Percentiles rank a stretch among this genome's conserved stretches.
These are phyloP conservation scores for Aspergillus ustus DNA, from an alignment of 2,329 filamentous ascomycete genomes.

Conservation along the genomic window DNA sequence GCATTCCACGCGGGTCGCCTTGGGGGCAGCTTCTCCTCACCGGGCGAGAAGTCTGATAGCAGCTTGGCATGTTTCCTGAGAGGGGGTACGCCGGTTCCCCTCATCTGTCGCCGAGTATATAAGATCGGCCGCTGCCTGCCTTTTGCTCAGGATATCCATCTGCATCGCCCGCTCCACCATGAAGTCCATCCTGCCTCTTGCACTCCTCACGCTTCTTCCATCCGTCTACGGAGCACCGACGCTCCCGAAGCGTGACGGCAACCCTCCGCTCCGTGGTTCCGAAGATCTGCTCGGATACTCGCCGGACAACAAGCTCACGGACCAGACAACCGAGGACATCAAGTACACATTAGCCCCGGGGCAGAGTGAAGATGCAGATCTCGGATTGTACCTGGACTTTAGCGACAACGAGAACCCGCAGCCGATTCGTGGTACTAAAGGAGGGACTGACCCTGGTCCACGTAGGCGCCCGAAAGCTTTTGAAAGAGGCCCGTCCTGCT, in stretches of 20 bases:
- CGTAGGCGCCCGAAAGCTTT: constrained; percentile 32
- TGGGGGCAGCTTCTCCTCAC: neutral
- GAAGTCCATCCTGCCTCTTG: constrained; percentile 17
- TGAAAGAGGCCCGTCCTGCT: neutral
- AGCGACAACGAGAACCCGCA: constrained; percentile 57
- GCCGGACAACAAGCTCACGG: constrained; percentile 39
- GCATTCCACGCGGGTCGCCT: neutral
- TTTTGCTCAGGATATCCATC: neutral
- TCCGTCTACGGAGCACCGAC: constrained; percentile 22
- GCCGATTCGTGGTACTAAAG: constrained; percentile 58
- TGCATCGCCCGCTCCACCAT: constrained; percentile 4
- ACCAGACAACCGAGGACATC: constrained; percentile 41
- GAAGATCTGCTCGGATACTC: constrained; percentile 46
- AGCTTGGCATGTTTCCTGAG: neutral
- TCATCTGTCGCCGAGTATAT: constrained; percentile 2
- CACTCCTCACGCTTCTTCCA: constrained; percentile 8
- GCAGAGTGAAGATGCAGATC: constrained; percentile 55
- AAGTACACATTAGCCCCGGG: constrained; percentile 53
- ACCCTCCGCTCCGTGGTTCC: constrained; percentile 36
- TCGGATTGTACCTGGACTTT: constrained; percentile 61
- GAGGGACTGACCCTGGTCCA: constrained; percentile 59
- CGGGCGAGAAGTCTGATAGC: neutral
- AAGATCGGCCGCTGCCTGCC: neutral
- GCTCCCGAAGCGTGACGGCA: constrained; percentile 8
- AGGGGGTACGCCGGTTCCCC: neutral